phyloP scores from a whole-genome alignment of 106 monocot species.

The Acanthochlamys bracteata region DNA sequence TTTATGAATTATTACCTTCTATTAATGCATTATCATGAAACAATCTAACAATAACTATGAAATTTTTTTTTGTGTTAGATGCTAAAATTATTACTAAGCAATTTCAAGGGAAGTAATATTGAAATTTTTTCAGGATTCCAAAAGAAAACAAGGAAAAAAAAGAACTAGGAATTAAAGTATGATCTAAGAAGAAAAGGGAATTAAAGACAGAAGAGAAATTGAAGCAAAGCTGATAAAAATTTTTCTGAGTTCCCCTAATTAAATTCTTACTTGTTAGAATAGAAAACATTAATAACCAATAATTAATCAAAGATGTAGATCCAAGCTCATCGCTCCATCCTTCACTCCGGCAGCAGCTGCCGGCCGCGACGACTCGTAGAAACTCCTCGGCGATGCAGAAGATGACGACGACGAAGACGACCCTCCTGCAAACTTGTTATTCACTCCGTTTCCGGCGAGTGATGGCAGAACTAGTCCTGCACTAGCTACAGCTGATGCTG shows the following conservation, averaged over 20 bases:
- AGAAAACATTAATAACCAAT: background rate
- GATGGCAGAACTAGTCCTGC: background rate
- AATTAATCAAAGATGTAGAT: constrained; percentile 28
- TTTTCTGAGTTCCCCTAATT: background rate
- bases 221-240: background rate
- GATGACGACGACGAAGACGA: constrained; percentile 10
- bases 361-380: background rate
- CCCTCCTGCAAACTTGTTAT: background rate
- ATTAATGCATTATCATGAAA: too few species aligned
- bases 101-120: too few species aligned
- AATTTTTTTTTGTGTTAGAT: too few species aligned
- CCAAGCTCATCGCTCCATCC: constrained; percentile 34
- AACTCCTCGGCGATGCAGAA: background rate
- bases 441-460: background rate
- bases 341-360: background rate
- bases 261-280: background rate
- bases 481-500: too few species aligned
- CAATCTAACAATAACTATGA: too few species aligned
- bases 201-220: too few species aligned
- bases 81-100: too few species aligned
- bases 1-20: too few species aligned
- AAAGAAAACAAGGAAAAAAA: too few species aligned
- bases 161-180: too few species aligned
- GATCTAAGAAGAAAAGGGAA: too few species aligned
- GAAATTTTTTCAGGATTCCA: too few species aligned